A percentile compares a stretch with the other conserved stretches of the same genome.
Conservation (phyloP, 225 moss, liverwort and hornwort species). For the Marchantia paleacea region DNA sequence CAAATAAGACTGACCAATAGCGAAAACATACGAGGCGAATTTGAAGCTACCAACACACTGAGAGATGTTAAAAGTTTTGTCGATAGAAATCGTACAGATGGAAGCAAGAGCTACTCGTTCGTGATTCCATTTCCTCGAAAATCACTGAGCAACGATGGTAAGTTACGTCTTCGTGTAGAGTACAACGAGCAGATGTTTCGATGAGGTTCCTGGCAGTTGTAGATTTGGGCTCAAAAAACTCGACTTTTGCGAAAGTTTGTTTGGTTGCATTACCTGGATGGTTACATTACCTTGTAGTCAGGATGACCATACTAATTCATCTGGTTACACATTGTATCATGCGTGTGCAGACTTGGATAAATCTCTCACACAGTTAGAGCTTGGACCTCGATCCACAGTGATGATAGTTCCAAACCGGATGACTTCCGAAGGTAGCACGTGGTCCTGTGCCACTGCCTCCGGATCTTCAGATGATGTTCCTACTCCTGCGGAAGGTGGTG, state of each 20-base stretch:
- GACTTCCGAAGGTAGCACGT: constrained; percentile 32
- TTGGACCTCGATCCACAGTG: constrained; percentile 66
- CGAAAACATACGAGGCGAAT: constrained; percentile 57
- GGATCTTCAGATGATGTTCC: constrained; percentile 30
- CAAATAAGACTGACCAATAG: constrained; percentile 65
- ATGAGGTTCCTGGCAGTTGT: not conserved
- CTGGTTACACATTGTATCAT: not conserved
- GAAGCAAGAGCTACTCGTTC: constrained; percentile 52
- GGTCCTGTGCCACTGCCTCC: constrained; percentile 41
- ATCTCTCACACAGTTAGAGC: constrained; percentile 50
- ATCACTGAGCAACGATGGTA: constrained; percentile 55
- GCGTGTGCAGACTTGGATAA: constrained; percentile 52
- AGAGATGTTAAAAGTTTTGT: constrained; percentile 62
- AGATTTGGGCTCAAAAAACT: not conserved
- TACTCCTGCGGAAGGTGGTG: constrained; percentile 27
- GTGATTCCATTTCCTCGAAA: constrained; percentile 66
- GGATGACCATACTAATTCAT: not conserved
- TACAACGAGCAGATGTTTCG: no score
- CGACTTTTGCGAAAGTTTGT: not conserved
- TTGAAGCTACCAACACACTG: constrained; percentile 50
- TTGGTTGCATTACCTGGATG: not conserved
- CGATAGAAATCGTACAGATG: constrained; percentile 64
- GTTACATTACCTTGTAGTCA: not conserved
- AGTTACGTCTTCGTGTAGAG: not conserved
- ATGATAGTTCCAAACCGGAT: constrained; percentile 50